These are phyloP conservation scores for Elaeagnus macrophylla DNA, from an alignment of 306 rosid species.

Conservation along the genomic window DNA sequence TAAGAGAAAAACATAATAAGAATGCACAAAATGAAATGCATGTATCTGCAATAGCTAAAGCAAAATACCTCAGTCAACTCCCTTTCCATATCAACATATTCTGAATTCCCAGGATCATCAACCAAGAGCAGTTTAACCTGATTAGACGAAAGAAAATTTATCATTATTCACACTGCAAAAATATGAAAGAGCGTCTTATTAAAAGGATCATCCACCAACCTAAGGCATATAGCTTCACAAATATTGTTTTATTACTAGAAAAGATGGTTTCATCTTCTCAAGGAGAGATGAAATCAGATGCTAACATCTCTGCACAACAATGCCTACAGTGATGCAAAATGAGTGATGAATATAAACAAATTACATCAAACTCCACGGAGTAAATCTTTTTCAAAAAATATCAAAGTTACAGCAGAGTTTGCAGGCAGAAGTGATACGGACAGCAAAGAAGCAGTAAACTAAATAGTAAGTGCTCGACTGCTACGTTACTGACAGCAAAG, in stretches of 20 bases:
- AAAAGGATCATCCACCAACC: background rate
- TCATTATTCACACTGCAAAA: background rate
- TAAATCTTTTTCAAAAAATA: no score
- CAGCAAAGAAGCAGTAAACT: no score
- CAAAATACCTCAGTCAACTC: slow-evolving; percentile 73
- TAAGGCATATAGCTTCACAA: background rate
- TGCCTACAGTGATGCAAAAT: no score
- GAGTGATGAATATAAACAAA: no score
- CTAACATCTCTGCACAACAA: no score
- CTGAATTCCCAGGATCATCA: slow-evolving; percentile 68
- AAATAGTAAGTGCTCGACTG: no score
- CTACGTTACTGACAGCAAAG: no score
- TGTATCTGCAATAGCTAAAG: background rate
- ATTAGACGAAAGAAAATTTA: slow-evolving; percentile 9
- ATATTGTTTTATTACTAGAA: background rate
- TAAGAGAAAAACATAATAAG: slow-evolving; percentile 1
- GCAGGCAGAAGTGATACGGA: no score
- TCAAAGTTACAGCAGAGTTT: no score
- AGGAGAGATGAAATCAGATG: no score
- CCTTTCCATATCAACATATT: slow-evolving; percentile 86
- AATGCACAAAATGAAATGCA: background rate
- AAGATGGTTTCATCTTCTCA: no score
- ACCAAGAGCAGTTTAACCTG: slow-evolving; percentile 70
- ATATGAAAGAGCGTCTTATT: background rate
- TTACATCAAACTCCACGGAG: no score